Evolutionary conservation across 257 asterid species (phyloP).

Genomic region (Thymus quinquecostatus): DNA sequence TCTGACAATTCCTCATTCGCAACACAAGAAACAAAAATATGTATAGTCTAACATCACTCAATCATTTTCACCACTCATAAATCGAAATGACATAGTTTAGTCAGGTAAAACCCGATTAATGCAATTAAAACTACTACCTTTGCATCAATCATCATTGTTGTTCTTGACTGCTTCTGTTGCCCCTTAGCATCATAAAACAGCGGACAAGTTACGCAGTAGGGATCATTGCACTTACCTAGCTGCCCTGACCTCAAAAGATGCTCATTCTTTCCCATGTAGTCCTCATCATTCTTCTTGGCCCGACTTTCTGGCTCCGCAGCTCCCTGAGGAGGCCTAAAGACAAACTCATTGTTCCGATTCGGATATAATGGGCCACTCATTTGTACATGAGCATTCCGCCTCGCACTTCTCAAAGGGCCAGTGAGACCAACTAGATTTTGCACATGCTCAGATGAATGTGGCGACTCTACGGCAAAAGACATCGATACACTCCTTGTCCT

Average conservation of each 20-base stretch:
- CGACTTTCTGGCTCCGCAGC: constrained; percentile 37
- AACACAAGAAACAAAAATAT: background rate
- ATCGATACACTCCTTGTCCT: constrained; percentile 72
- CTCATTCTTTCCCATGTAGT: constrained; percentile 54
- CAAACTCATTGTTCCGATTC: constrained; percentile 41
- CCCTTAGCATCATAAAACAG: constrained; percentile 53
- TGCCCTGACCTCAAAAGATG: constrained; percentile 85
- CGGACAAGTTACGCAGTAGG: constrained; percentile 93
- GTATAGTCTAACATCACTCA: background rate
- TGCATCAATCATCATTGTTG: constrained; percentile 56
- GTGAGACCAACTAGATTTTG: constrained; percentile 56
- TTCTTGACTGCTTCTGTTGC: constrained; percentile 43
- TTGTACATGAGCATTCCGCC: constrained; percentile 43
- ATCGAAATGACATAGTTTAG: background rate
- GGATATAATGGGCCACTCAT: constrained; percentile 64
- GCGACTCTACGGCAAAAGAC: constrained; percentile 50
- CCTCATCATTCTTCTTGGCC: constrained; percentile 38
- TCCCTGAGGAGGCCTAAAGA: constrained; percentile 43
- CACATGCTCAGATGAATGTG: constrained; percentile 44
- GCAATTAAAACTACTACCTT: constrained; percentile 52
- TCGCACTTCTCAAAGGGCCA: constrained; percentile 65
- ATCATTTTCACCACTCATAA: background rate
- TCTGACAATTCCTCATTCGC: background rate
- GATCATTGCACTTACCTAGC: constrained; percentile 87
- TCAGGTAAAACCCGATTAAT: background rate